phyloP scores from a whole-genome alignment of 164 flowering plant species.

The Liriodendron chinense region DNA sequence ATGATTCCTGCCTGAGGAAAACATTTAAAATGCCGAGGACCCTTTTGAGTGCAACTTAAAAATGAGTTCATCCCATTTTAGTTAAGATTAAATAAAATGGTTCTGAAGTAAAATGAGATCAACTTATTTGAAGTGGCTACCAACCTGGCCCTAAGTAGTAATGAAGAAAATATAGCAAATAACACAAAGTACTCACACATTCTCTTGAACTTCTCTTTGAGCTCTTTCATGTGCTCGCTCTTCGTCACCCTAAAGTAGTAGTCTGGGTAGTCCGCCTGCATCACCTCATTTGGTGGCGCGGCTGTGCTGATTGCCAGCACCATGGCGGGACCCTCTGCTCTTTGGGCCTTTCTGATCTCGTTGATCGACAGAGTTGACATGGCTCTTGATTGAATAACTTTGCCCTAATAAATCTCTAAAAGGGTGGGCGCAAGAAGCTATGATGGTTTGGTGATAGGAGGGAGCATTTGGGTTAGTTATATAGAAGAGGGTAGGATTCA shows the following conservation, averaged over 20 bases:
- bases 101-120: not conserved
- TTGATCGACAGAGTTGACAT: not conserved
- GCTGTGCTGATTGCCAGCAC: not conserved
- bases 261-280: not conserved
- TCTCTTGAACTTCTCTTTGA: not conserved
- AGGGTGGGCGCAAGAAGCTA: not conserved
- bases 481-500: conserved; percentile 1
- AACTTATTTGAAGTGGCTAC: no score
- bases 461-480: not conserved
- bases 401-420: no score
- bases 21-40: no score
- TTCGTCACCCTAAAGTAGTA: not conserved
- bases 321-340: not conserved
- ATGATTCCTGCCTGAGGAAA: no score
- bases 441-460: not conserved
- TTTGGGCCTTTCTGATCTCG: conserved; percentile 12
- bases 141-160: no score
- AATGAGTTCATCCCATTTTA: not conserved
- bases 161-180: not conserved
- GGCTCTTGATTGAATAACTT: not conserved
- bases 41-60: not conserved
- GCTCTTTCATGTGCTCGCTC: not conserved
- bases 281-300: not conserved
- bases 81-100: not conserved
- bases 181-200: not conserved